Evolutionary conservation across 257 asterid species (phyloP), one percentile per base, ranked within the genome.

Genomic region (Solanum pimpinellifolium): DNA sequence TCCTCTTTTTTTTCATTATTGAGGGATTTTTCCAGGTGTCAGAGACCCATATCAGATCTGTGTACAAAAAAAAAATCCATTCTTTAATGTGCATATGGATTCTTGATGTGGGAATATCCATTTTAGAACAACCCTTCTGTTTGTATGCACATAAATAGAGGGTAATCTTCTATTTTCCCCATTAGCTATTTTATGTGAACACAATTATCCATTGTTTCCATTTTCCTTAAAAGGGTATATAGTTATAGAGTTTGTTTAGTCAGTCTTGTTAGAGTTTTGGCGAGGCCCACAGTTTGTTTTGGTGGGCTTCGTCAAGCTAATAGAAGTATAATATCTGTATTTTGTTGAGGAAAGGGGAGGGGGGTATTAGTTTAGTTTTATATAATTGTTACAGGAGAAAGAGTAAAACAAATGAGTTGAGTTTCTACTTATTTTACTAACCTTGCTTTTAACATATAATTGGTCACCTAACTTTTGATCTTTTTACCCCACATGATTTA

Each of bases 391-490:
- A 47, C 62, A 85, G 47, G 84, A 42, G 90, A 85, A 83, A 86
- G 85, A 62, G 69, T 80, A 29, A 46, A 65, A 86, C 37, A 85
- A 84, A 86, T 20, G 25, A 83, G 42, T 47, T 20, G 25, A 82
- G 47, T 59, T 86, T 47, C 83, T 20, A 52, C 65, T 60, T 29
- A 73, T 56, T 90, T 87, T 86, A 78, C 88, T 41, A 12, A 27
- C 74, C 87, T 89, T 90, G 89, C 88, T 52, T 88, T 89, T 69
- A 83, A 89, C 90, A 90, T 88, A 88, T 88, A 88, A 87, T 89
- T 91, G 92, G 95, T 92, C 93, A 94, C 92, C 93, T 90, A 90
- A 89, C 91, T 90, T 94, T 91, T 89, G 56, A 86, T 66, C 44
- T 88, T 81, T 81, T 81, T 81, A 59, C 60, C 66, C 49, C 77